Base-by-base conservation (phyloP, 2,329 filamentous ascomycete species). In the Orbilia ellipsospora region DNA sequence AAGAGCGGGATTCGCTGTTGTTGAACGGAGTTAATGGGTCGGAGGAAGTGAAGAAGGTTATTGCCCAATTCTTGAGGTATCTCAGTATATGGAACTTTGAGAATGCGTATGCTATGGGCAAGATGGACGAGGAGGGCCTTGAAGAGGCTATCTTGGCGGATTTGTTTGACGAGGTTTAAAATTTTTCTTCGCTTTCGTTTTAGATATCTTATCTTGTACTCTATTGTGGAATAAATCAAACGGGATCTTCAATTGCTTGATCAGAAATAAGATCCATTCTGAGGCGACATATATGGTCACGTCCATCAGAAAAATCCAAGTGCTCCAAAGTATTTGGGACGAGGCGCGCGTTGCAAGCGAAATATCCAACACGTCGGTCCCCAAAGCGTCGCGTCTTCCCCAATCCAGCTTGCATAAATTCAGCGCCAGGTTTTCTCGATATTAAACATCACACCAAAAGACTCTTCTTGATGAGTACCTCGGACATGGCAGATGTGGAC, bases 31-130 rank as follows among this genome's bases (percentile, higher is more conserved):
- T 85, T 4, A 85, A 85, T 77, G 84, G 87, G 28, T 56, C 54
- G 13, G 87, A 89, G 78, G 84, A 98, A 70, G 88, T 95, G 4
- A 89, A 89, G 72, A 90, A 90, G 81, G 87, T 97, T 12, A 83
- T 98, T 77, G 86, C 92, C 78, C 94, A 94, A 0, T 98, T 97
- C 83, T 93, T 98, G 81, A 91, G 90, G 13, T 92, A 96, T 81
- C 84, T 99, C 77, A 97, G 94, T 81, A 97, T 99, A 80, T 92
- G 90, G 81, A 90, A 92, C 0, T 99, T 97, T 83, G 95, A 99
- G 84, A 91, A 90, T 77, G 94, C 91, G 66, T 99, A 99, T 82
- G 89, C 90, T 15, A 94, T 97, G 89, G 90, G 89, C 42, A 82
- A 82, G 50, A 83, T 91, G 26, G 92, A 96, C 81, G 81, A 86